Evolutionary conservation across 495 filamentous ascomycete species (phyloP), one percentile per base, ranked within the genome.

Genomic region (Penicillium pulvis): DNA sequence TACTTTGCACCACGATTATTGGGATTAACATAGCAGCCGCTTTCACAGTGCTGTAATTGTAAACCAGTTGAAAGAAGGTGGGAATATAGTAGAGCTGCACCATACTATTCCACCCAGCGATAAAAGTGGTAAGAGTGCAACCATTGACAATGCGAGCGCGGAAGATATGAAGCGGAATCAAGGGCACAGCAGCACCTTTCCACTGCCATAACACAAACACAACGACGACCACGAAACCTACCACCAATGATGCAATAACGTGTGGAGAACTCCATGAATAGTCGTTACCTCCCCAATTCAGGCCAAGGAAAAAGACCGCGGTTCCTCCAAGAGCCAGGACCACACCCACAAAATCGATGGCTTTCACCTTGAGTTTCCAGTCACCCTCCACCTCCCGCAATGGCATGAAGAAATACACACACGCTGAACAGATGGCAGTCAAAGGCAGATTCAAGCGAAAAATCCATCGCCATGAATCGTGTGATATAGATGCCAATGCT

Each of bases 71-170:
- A 56, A 81, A 84, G 59, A 83, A 83, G 7, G 76, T 78, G 7
- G 82, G 81, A 41, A 84, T 79, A 53, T 82, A 84, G 63, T 83
- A 83, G 3, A 81, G 68, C 61, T 83, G 80, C 1, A 81, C 77
- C 33, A 82, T 60, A 55, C 82, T 81, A 56, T 81, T 81, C 80
- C 81, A 84, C 3, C 80, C 80, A 41, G 81, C 79, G 53, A 84
- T 74, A 42, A 80, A 80, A 78, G 82, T 82, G 20, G 80, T 84
- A 16, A 82, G 55, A 52, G 73, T 81, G 2, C 78, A 77, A 4
- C 81, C 81, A 56, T 79, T 79, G 31, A 84, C 79, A 46, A 82
- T 80, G 20, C 71, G 66, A 1, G 68, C 69, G 41, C 71, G 74
- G 65, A 82, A 84, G 14, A 84, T 82, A 51, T 81, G 74, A 49